A percentile compares a stretch with the other conserved stretches of the same genome.
Evolutionary conservation across 495 filamentous ascomycete genomes (phyloP).

Genomic region (Xylaria nigripes): DNA sequence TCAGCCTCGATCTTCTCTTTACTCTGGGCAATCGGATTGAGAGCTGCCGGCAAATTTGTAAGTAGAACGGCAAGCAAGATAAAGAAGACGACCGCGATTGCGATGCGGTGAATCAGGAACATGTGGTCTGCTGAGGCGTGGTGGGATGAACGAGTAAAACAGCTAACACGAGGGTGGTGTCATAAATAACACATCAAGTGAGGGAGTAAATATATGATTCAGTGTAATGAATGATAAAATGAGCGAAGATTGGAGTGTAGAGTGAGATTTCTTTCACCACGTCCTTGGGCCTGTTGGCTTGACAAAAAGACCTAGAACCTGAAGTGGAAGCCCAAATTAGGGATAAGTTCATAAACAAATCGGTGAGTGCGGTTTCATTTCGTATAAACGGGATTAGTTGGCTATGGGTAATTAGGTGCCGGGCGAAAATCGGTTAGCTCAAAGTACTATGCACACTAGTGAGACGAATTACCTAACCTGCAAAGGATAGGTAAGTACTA

Average conservation of each 20-base stretch:
- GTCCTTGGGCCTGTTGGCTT: neutral
- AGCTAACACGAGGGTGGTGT: neutral
- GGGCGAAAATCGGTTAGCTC: too few species aligned
- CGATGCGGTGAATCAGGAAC: conserved; percentile 30
- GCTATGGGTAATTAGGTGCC: too few species aligned
- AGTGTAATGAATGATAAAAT: neutral
- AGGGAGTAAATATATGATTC: neutral
- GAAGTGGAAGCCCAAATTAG: too few species aligned
- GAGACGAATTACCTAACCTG: too few species aligned
- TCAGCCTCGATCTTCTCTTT: conserved; percentile 49
- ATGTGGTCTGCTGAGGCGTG: conserved; percentile 12
- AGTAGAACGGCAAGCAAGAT: conserved; percentile 27
- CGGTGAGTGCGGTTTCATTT: too few species aligned
- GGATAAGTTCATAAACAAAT: too few species aligned
- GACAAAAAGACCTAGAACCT: neutral
- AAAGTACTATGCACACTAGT: too few species aligned
- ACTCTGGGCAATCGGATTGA: conserved; percentile 38
- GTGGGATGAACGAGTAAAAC: neutral
- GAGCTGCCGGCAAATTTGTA: conserved; percentile 28
- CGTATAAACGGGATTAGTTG: too few species aligned
- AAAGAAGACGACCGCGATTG: conserved; percentile 23
- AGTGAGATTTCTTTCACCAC: neutral
- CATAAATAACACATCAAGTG: neutral
- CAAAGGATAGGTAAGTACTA: too few species aligned
- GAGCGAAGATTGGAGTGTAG: neutral